These are phyloP conservation scores for Malus hybrid DNA, from an alignment of 331 rosid genomes.

Conservation along the genomic window DNA sequence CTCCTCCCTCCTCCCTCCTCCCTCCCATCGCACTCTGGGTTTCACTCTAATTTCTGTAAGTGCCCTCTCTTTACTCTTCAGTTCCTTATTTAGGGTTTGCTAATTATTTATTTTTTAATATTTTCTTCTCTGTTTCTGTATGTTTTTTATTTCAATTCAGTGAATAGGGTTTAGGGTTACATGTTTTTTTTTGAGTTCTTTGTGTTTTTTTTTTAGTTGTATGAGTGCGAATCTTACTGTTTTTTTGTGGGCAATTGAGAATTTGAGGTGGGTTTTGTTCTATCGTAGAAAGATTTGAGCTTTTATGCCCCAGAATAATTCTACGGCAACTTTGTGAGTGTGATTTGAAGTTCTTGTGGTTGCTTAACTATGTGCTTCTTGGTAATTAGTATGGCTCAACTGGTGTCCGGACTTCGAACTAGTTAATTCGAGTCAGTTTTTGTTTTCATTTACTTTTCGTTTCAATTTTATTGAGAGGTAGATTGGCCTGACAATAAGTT, in stretches of 20 bases:
- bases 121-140: neutral
- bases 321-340: neutral
- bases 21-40: neutral
- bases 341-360: neutral
- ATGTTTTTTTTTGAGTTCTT: neutral
- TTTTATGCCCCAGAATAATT: neutral
- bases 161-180: conserved; percentile 1
- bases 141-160: neutral
- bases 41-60: conserved; percentile 2
- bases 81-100: neutral
- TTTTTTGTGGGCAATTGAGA: neutral
- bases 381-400: neutral
- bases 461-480: neutral
- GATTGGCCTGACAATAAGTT: neutral
- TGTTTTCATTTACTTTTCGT: neutral
- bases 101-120: neutral
- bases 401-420: neutral
- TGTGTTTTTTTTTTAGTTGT: neutral
- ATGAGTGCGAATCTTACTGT: neutral
- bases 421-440: neutral
- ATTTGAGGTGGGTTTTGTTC: conserved; percentile 4
- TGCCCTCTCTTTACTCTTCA: neutral
- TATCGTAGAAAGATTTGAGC: neutral
- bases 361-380: neutral
- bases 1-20: neutral